Base-by-base conservation (phyloP, 208 protist species). In the Wallacemonas sp. region DNA sequence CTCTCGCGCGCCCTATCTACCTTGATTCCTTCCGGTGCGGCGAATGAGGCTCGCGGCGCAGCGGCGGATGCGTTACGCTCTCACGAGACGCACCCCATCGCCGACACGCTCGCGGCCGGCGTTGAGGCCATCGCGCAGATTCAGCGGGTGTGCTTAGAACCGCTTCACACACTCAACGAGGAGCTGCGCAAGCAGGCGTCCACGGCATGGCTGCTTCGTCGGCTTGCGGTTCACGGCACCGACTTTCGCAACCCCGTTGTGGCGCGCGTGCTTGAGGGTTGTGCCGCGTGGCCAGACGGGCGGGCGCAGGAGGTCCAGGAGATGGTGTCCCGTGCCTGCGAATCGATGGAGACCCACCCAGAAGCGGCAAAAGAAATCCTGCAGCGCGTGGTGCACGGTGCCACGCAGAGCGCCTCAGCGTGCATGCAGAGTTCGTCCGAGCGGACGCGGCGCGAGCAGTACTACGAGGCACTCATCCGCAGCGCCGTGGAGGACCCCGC, bases 201-300 rank as follows among this genome's bases (percentile, higher is more conserved):
- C 36, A 52, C 29, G 8, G 45, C 63, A 17, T 12, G 3, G 29
- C 37, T 80, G 34, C 64, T 82, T 3, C 37, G 58, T 12, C 63
- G 46, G 9, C 55, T 75, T 1, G 44, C 73, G 53, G 67, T 66
- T 4, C 64, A 71, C 10, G 68, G 63, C 46, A 63, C 60, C 0
- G 44, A 63, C n/a, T 53, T 86, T 17, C 67, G 79, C 54, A 59
- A 67, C n/a, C 38, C 66, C 21, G 64, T 60, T 34, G 44, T 86
- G 63, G 54, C 71, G 19, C 67, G 71, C 12, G 68, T 79, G 17
- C 30, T 81, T 17, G 79, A 85, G 36, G 45, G 50, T 4, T 57
- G 50, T 32, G 9, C 50, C 9, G 32, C n/a, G n/a, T 57, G 50
- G 50, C 30, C 22, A 3, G 50, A 19, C 30, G 50, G 50, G 9